Percentiles rank a stretch among this genome's conserved stretches.
Conservation (phyloP, 108 stramenopile genomes). For the Pseudonitzschia delicatissima region DNA sequence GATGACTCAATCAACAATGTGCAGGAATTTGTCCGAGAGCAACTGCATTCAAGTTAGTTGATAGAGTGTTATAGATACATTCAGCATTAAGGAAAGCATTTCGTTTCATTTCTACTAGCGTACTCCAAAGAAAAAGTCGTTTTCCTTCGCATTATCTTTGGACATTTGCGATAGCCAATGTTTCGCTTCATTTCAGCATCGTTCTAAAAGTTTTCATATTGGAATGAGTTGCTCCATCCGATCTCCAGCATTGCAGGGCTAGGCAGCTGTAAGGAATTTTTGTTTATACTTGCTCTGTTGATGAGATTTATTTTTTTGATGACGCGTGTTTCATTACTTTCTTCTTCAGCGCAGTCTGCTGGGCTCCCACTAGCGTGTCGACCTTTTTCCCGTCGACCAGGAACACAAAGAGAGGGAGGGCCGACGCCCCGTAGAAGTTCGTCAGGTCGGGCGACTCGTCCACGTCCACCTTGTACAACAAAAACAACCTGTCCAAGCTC, state of each 20-base stretch:
- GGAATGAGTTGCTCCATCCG: too few relatives aligned
- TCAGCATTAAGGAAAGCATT: too few relatives aligned
- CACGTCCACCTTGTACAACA: not conserved
- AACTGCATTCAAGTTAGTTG: not conserved
- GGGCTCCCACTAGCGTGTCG: slow-evolving; percentile 6
- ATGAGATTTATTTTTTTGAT: not conserved
- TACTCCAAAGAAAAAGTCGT: too few relatives aligned
- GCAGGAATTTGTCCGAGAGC: not conserved
- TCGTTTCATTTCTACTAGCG: too few relatives aligned
- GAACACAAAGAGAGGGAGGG: slow-evolving; percentile 1
- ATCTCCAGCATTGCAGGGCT: too few relatives aligned
- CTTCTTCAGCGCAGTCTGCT: not conserved
- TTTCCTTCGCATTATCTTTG: too few relatives aligned
- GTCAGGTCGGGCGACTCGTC: slow-evolving; percentile 4
- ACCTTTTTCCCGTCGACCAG: slow-evolving; percentile 5
- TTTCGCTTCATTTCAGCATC: too few relatives aligned
- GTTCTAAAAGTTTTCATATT: too few relatives aligned
- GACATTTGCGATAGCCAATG: too few relatives aligned
- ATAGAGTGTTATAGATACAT: too few relatives aligned
- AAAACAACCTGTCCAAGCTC: not conserved
- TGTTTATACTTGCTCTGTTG: too few relatives aligned
- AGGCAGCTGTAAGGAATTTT: too few relatives aligned
- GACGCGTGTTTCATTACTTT: not conserved
- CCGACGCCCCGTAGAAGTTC: slow-evolving; percentile 3
- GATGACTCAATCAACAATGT: slow-evolving; percentile 9